Percentiles rank a stretch among this genome's conserved stretches.
Evolutionary conservation across 805 yeast genomes (phyloP).

Genomic region (Maudiozyma bulderi): DNA sequence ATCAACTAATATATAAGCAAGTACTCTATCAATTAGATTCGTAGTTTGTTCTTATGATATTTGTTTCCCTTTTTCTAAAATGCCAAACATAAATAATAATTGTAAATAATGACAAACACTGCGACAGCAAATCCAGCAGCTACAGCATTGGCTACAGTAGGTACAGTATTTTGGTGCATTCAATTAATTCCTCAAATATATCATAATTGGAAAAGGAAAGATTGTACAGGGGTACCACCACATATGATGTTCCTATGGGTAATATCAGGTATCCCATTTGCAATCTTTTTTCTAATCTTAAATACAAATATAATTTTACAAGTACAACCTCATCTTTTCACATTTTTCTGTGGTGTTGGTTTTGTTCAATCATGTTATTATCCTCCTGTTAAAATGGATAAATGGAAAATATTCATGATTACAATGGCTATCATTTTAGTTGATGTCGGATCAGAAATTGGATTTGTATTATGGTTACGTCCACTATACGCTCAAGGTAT

Average conservation of each 20-base stretch:
- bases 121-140: conserved; percentile 21
- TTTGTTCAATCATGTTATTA: conserved; percentile 61
- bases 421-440: conserved; percentile 33
- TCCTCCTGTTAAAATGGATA: conserved; percentile 46
- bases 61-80: not conserved
- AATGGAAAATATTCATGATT: conserved; percentile 29
- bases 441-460: conserved; percentile 41
- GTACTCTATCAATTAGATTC: too few relatives aligned
- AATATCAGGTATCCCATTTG: conserved; percentile 67
- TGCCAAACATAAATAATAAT: not conserved
- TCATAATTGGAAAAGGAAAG: conserved; percentile 61
- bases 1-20: too few relatives aligned
- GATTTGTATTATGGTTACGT: conserved; percentile 61
- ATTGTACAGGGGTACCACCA: conserved; percentile 81
- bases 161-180: conserved; percentile 87
- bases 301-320: conserved; percentile 67
- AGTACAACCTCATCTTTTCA: conserved; percentile 80
- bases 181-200: conserved; percentile 81
- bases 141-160: conserved; percentile 77
- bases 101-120: not conserved
- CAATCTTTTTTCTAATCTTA: conserved; percentile 64
- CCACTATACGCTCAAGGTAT: conserved; percentile 41
- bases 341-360: conserved; percentile 54
- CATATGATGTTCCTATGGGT: conserved; percentile 81
- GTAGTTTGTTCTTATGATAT: too few relatives aligned